phyloP scores from a whole-genome alignment of 2,329 filamentous ascomycete genomes.

The Parascedosporium putredinis region DNA sequence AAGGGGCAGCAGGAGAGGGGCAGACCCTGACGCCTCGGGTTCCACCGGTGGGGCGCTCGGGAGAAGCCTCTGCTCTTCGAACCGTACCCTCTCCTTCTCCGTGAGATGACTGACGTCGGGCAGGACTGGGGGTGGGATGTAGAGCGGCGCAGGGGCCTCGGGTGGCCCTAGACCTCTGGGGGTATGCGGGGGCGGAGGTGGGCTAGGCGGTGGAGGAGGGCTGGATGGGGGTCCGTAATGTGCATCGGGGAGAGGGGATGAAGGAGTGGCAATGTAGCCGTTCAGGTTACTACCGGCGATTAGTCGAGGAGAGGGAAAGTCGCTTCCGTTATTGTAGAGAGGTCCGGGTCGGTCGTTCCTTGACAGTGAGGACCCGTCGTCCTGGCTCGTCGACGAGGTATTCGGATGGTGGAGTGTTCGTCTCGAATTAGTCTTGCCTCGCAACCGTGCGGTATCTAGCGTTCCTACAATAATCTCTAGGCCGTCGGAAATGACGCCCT shows the following conservation, averaged over 20 bases:
- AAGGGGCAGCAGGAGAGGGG: conserved; percentile 16
- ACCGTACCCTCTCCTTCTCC: conserved; percentile 72
- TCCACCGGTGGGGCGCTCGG: conserved; percentile 58
- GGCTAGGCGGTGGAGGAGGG: conserved; percentile 9
- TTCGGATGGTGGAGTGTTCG: conserved; percentile 9
- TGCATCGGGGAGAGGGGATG: conserved; percentile 1
- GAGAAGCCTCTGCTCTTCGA: conserved; percentile 67
- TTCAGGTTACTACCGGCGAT: neutral
- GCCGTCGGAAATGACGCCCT: conserved; percentile 77
- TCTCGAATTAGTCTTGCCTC: conserved; percentile 2
- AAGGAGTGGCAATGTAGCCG: neutral
- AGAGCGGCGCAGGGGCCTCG: conserved; percentile 30
- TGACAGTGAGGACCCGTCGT: conserved; percentile 14
- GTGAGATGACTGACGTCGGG: conserved; percentile 52
- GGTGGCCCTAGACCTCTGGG: conserved; percentile 9
- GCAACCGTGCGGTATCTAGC: conserved; percentile 50
- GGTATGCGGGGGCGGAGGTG: conserved; percentile 6
- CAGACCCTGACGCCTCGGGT: conserved; percentile 24
- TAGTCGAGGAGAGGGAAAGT: conserved; percentile 3
- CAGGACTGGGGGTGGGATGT: conserved; percentile 50
- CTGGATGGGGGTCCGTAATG: neutral
- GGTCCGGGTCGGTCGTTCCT: conserved; percentile 4
- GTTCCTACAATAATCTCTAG: conserved; percentile 87
- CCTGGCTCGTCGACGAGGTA: conserved; percentile 21
- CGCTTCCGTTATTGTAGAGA: neutral